Evolutionary conservation across 495 filamentous ascomycete species (phyloP), one percentile per base, ranked within the genome.

Genomic region (Bombardia bombarda): DNA sequence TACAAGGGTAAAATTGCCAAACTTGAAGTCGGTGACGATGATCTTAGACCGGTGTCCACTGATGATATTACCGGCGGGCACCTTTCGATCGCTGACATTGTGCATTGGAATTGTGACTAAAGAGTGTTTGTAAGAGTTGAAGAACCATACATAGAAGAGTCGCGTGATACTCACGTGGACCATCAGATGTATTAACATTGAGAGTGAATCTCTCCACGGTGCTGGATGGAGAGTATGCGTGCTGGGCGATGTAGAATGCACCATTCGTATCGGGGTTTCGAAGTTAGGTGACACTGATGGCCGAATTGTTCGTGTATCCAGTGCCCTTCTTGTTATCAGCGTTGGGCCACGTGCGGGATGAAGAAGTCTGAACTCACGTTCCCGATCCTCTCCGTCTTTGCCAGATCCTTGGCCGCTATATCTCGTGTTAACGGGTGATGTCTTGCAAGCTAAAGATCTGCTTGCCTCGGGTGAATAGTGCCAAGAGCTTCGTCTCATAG

Each of bases 11-110:
- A 70, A 53, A 14, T 33, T 33, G 7, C 57, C 52, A 1, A 80
- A 67, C 3, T 41, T 53, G 46, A 77, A 80, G 47, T 80, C 78
- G 0, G 77, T 80, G 4, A 78, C 70, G 18, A 79, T 40, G 28
- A 82, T 79, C 60, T 82, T 80, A 9, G 75, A 69, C 40, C 78
- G 72, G 18, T 75, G 69, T 3, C 78, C 78, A 50, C 78, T 78
- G 14, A 82, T 63, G 6, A 66, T 53, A 38, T 78, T 63, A n/a
- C n/a, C n/a, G n/a, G n/a, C n/a, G n/a, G n/a, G n/a, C n/a, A n/a
- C n/a, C n/a, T n/a, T n/a, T n/a, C n/a, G n/a, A 3, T 53, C 47
- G 7, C 61, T 55, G 16, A 60, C 64, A 28, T 63, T 51, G 39
- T 58, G 53, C 3, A n/a, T n/a, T n/a, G 62, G 62, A 17, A 46